phyloP scores from a whole-genome alignment of 129 eudicot species.

The Centella asiatica region DNA sequence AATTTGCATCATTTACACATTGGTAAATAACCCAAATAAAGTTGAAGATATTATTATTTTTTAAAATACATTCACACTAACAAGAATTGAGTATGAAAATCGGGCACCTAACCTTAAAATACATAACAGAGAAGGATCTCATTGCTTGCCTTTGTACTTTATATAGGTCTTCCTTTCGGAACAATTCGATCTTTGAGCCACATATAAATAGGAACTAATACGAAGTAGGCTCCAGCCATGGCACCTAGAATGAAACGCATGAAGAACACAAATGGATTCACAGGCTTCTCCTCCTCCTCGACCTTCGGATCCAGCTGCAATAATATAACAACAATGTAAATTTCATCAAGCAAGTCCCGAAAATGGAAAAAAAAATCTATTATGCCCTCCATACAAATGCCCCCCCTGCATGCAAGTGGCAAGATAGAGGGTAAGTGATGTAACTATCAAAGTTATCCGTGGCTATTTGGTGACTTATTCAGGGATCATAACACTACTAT shows the following conservation, averaged over 20 bases:
- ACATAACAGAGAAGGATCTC: not conserved
- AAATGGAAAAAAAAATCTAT: too few relatives aligned
- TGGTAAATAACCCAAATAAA: too few relatives aligned
- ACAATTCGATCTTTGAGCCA: conserved; percentile 86
- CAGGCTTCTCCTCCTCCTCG: conserved; percentile 67
- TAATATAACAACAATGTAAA: not conserved
- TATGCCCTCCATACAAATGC: too few relatives aligned
- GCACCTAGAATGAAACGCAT: conserved; percentile 69
- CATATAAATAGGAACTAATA: conserved; percentile 89
- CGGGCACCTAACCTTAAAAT: not conserved
- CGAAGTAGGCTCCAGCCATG: conserved; percentile 61
- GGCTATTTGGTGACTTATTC: too few relatives aligned
- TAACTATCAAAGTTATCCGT: too few relatives aligned
- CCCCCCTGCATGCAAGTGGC: too few relatives aligned
- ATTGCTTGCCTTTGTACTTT: not conserved
- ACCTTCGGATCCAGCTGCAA: conserved; percentile 89
- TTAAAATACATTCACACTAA: too few relatives aligned
- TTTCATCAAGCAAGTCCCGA: too few relatives aligned
- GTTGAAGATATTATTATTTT: too few relatives aligned
- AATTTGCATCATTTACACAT: too few relatives aligned
- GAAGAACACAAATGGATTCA: conserved; percentile 56
- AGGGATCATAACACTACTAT: too few relatives aligned
- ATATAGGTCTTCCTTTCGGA: conserved; percentile 80
- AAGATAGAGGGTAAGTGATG: too few relatives aligned
- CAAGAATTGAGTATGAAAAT: not conserved